These are phyloP conservation scores for Cyclotella distinguenda DNA, from an alignment of 108 stramenopile species.

Conservation along the genomic window DNA sequence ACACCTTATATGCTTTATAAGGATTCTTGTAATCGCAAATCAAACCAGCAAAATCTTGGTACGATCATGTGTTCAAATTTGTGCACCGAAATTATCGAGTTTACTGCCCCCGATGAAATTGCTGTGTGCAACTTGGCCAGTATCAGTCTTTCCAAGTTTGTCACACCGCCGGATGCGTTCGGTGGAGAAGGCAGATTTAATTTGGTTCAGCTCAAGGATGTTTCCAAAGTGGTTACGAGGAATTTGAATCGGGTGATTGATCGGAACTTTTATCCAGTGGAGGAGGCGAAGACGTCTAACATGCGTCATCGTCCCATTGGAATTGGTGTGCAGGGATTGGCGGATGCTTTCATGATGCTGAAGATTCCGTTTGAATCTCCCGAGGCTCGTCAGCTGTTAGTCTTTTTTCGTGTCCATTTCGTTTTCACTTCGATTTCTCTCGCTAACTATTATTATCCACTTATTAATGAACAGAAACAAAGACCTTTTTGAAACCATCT, in stretches of 20 bases:
- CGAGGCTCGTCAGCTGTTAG: conserved; percentile 73
- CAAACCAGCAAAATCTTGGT: conserved; percentile 98
- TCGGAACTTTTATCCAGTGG: conserved; percentile 96
- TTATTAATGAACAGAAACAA: conserved; percentile 56
- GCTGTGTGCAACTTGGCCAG: conserved; percentile 99
- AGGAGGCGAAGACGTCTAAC: conserved; percentile 87
- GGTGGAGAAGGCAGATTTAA: conserved; percentile 68
- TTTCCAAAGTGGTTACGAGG: conserved; percentile 92
- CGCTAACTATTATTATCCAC: not conserved
- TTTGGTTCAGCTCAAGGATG: conserved; percentile 80
- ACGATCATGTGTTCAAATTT: conserved; percentile 98
- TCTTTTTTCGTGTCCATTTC: not conserved
- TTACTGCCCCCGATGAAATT: conserved; percentile 97
- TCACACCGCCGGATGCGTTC: conserved; percentile 57
- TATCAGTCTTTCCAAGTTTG: conserved; percentile 93
- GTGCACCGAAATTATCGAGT: conserved; percentile 98
- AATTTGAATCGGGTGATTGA: conserved; percentile 99
- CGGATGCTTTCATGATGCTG: conserved; percentile 95
- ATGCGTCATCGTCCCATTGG: conserved; percentile 99
- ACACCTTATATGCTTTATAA: conserved; percentile 99
- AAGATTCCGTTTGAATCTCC: conserved; percentile 93
- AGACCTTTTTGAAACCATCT: conserved; percentile 99
- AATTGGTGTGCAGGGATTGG: conserved; percentile 99
- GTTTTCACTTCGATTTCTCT: not conserved
- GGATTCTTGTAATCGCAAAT: conserved; percentile 97